Evolutionary conservation across 192 early-diverging fungal genomes (phyloP), one percentile per base, ranked within the genome.

Genomic region (Coemansia sp.): DNA sequence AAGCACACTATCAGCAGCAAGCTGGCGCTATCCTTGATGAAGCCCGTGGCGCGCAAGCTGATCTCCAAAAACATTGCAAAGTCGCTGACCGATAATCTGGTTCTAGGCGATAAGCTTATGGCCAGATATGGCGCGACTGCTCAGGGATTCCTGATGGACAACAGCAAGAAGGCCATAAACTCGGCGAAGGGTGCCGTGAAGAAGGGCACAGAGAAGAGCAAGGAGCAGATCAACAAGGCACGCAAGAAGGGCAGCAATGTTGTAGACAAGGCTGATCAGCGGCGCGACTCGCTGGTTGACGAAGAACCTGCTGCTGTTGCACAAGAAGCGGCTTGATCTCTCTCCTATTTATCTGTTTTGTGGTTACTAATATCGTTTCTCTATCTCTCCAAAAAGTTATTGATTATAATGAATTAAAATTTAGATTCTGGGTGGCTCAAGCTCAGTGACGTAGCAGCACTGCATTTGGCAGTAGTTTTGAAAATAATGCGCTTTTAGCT

Each of bases 1-100:
- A 81, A 75, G 69, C 78, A 79, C 64, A 67, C 54, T 23, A 72
- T 79, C 52, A 50, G 59, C 49, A 60, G 76, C 65, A 57, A 32
- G 5, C 57, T 79, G 22, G 71, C 62, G 7, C 41, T 79, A 27
- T 8, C 57, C 37, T 56, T 79, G 35, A 73, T 79, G 64, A 66
- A 50, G 39, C 71, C 76, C 1, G 53, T 65, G 7, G 76, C 76
- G 23, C 68, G 65, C 47, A 69, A 66, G 47, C 64, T 73, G 53
- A 62, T 79, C 27, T 60, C 66, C 5, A 62, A 43, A 57, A 63
- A 41, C 45, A 60, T 79, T 22, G 67, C 76, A 19, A 66, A 67
- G 65, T 56, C 65, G 10, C 59, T 79, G 17, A 69, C 71, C 10
- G 76, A 70, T 2, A 50, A 59, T 51, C 64, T 79, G 35, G 27